Percentiles rank a stretch among this genome's conserved stretches.
Evolutionary conservation across 2,329 filamentous ascomycete species (phyloP).

Genomic region (Fusarium piperis): DNA sequence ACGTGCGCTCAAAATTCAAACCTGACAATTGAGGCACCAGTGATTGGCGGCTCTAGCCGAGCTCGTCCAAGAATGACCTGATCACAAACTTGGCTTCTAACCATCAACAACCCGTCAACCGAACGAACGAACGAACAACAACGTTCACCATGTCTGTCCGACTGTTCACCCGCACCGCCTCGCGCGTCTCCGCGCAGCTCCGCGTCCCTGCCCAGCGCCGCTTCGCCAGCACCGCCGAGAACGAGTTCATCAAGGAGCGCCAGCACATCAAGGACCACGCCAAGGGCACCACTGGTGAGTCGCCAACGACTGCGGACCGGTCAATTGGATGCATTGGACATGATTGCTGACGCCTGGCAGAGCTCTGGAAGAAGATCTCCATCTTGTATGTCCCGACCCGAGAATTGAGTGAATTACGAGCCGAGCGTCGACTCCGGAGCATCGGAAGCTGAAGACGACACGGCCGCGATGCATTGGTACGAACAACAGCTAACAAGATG

Average conservation of each 20-base stretch:
- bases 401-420: constrained; percentile 42
- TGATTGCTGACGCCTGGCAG: constrained; percentile 60
- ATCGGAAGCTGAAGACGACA: constrained; percentile 25
- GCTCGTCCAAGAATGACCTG: constrained; percentile 48
- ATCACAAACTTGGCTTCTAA: constrained; percentile 43
- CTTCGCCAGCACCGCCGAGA: constrained; percentile 80
- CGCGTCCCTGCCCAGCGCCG: constrained; percentile 73
- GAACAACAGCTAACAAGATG: constrained; percentile 35
- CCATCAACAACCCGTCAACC: constrained; percentile 37
- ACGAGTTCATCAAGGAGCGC: constrained; percentile 93
- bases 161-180: constrained; percentile 67
- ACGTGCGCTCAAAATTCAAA: too few relatives aligned
- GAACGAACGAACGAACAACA: constrained; percentile 39
- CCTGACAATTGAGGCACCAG: constrained; percentile 47
- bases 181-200: constrained; percentile 70
- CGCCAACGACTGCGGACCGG: constrained; percentile 2
- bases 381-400: constrained; percentile 78
- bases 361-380: constrained; percentile 95
- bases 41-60: constrained; percentile 47
- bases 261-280: constrained; percentile 92
- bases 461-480: constrained; percentile 3
- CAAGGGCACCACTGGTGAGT: constrained; percentile 81
- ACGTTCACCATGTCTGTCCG: constrained; percentile 70
- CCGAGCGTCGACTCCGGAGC: constrained; percentile 18
- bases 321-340: constrained; percentile 32